Evolutionary conservation across 371 early-diverging fungal genomes (phyloP), one percentile per base, ranked within the genome.

Genomic region (Entomophthora muscae): DNA sequence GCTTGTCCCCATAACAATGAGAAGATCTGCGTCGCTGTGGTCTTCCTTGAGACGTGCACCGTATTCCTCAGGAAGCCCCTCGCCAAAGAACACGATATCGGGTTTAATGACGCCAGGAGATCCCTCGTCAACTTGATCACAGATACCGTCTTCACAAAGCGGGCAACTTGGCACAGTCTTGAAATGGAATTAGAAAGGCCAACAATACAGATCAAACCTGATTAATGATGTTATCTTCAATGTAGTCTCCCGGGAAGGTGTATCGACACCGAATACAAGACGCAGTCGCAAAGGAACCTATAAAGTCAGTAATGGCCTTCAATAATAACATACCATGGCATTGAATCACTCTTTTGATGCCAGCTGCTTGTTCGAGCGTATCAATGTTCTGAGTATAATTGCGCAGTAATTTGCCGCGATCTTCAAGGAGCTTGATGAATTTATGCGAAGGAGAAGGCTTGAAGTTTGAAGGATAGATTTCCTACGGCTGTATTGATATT

Each of bases 371-470:
- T 72, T 95, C 98, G n/a, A 95, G 75, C 52, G 87, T 90, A 75
- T 95, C 98, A 63, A 95, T 94, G 67, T 97, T 97, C 69, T 95
- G 95, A 12, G 98, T 94, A 72, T 88, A 95, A 59, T 88, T 86
- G 53, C 92, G 77, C 33, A 86, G 70, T 28, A 97, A 68, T 24
- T 89, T 31, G 0, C 80, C 76, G 66, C 86, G 84, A 32, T 88
- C 79, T 28, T 81, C 82, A 27, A 97, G 70, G 52, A 93, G 73
- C 21, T 76, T 75, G 32, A 94, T 78, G 68, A 97, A 89, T 65
- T 87, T 86, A 68, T 97, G 97, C 3, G 87, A 83, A 51, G 81
- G 72, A 0, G 94, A 93, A 0, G 97, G 95, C 64, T 77, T 61
- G 64, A 70, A 70, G 53, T 17, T 52, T 5, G 86, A 90, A 0